Conservation (phyloP, 306 rosid genomes). For the Senna siamea region DNA sequence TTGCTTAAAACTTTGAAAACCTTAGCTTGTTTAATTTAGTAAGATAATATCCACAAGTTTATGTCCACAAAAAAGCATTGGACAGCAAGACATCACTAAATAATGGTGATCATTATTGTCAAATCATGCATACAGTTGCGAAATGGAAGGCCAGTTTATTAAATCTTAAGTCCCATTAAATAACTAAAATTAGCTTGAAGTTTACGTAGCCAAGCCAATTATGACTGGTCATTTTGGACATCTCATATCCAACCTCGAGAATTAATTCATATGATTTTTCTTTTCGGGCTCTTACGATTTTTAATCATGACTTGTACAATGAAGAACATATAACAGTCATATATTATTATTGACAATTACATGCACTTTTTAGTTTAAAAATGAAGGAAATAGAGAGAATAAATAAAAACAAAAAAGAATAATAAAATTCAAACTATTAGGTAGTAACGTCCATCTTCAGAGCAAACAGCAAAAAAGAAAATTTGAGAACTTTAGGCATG, state of each 20-base stretch:
- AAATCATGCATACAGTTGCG: not conserved
- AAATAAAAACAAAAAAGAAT: no score
- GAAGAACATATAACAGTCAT: not conserved
- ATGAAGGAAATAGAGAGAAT: not conserved
- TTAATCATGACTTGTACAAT: not conserved
- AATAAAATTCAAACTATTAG: not conserved
- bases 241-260: not conserved
- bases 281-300: not conserved
- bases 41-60: not conserved
- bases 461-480: not conserved
- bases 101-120: not conserved
- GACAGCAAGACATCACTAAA: slow-evolving; percentile 7
- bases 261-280: not conserved
- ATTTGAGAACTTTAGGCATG: not conserved
- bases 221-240: not conserved
- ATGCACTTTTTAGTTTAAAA: not conserved
- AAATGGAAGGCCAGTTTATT: not conserved
- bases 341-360: not conserved
- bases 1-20: slow-evolving; percentile 1
- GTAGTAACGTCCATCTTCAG: slow-evolving; percentile 2
- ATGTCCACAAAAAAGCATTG: slow-evolving; percentile 19
- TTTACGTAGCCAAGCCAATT: not conserved
- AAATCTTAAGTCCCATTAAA: not conserved
- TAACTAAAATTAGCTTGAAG: not conserved
- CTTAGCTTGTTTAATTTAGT: not conserved